These are phyloP conservation scores for Tricholoma furcatifolium DNA, from an alignment of 768 basidiomycete genomes.

Conservation along the genomic window DNA sequence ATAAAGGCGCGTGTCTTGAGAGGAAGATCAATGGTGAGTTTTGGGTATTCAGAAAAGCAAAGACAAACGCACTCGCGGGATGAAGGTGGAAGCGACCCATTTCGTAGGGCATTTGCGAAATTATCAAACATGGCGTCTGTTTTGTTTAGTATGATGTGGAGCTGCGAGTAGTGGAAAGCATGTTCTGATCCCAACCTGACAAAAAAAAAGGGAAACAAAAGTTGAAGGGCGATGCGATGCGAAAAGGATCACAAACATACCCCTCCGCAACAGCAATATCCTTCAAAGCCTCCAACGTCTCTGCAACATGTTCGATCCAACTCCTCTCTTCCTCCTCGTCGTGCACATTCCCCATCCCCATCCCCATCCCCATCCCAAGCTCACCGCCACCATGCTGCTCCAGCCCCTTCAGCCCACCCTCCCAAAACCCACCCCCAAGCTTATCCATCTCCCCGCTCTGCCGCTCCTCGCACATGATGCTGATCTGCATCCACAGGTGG, in stretches of 20 bases:
- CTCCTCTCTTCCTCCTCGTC: conserved; percentile 32
- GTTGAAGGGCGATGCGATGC: neutral
- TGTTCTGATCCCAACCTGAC: conserved; percentile 62
- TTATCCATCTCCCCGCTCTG: conserved; percentile 66
- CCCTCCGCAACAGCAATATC: conserved; percentile 63
- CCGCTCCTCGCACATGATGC: conserved; percentile 78
- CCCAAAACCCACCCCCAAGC: conserved; percentile 82
- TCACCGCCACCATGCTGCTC: conserved; percentile 38
- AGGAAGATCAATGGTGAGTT: neutral
- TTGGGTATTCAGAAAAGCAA: neutral
- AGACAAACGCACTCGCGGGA: conserved; percentile 52
- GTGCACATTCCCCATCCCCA: conserved; percentile 60
- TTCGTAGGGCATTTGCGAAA: conserved; percentile 57
- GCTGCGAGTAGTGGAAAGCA: conserved; percentile 80
- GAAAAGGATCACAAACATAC: conserved; percentile 27
- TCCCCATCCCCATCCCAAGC: conserved; percentile 44
- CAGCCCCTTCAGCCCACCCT: conserved; percentile 51
- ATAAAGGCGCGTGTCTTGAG: conserved; percentile 64
- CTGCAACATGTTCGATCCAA: conserved; percentile 66
- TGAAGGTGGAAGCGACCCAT: conserved; percentile 45
- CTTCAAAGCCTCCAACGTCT: conserved; percentile 56
- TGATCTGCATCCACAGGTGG: conserved; percentile 89
- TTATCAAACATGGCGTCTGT: conserved; percentile 66
- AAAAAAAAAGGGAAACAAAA: neutral
- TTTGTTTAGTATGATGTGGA: conserved; percentile 73